A percentile compares a stretch with the other conserved stretches of the same genome.
Evolutionary conservation across 2,329 filamentous ascomycete genomes (phyloP).

Genomic region (Fusarium longipes): DNA sequence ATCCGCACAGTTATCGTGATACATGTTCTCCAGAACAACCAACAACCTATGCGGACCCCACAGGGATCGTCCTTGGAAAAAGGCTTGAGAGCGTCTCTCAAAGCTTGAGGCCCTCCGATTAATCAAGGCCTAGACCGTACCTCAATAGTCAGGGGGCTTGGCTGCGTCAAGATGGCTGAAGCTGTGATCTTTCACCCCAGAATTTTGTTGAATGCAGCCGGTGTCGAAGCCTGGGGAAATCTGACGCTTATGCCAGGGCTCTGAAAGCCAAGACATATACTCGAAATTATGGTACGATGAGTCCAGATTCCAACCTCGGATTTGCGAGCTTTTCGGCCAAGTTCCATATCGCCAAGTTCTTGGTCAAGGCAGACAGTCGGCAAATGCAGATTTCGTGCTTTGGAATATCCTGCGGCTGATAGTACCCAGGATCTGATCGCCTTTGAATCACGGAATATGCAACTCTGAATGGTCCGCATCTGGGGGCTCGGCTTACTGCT

Average conservation of each 20-base stretch:
- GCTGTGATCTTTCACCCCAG: slow-evolving; percentile 31
- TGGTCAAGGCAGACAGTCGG: not conserved
- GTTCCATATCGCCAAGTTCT: slow-evolving; percentile 28
- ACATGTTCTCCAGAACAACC: not conserved
- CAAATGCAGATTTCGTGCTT: not conserved
- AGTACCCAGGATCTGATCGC: not conserved
- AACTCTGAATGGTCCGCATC: slow-evolving; percentile 8
- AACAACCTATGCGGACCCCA: slow-evolving; percentile 8
- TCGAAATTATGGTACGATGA: slow-evolving; percentile 28
- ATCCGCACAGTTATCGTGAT: slow-evolving; percentile 25
- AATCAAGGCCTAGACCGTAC: slow-evolving; percentile 2
- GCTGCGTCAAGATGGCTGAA: slow-evolving; percentile 24
- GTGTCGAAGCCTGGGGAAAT: slow-evolving; percentile 33
- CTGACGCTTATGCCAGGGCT: slow-evolving; percentile 26
- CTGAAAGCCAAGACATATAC: slow-evolving; percentile 16
- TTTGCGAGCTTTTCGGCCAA: slow-evolving; percentile 33
- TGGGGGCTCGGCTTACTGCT: slow-evolving; percentile 12
- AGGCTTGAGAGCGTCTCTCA: slow-evolving; percentile 4
- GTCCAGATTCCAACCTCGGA: not conserved
- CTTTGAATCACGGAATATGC: not conserved
- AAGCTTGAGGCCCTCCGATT: slow-evolving; percentile 21
- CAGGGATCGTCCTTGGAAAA: slow-evolving; percentile 22
- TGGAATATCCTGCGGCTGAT: slow-evolving; percentile 8
- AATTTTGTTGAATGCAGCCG: slow-evolving; percentile 24
- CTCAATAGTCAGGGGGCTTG: slow-evolving; percentile 20